These are phyloP conservation scores for Solanum stenotomum DNA, from an alignment of 257 asterid species.

Conservation along the genomic window DNA sequence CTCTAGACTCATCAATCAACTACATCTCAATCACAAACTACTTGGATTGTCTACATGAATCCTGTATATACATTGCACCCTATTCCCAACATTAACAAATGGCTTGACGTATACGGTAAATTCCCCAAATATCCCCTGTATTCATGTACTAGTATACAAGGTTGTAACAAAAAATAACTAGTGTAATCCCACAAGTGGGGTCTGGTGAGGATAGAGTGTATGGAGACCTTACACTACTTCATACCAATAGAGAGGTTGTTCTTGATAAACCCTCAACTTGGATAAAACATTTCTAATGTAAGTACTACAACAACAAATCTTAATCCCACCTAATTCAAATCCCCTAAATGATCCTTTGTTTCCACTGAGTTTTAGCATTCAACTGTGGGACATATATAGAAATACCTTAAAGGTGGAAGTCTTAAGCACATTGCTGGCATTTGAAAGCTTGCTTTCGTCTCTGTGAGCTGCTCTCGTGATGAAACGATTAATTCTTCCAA, in stretches of 20 bases:
- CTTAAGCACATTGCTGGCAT: not conserved
- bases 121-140: not conserved
- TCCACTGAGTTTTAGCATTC: not conserved
- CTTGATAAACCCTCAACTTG: not conserved
- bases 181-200: not conserved
- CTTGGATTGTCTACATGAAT: not conserved
- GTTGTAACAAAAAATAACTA: not conserved
- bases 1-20: not conserved
- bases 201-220: not conserved
- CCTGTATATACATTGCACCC: not conserved
- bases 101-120: not conserved
- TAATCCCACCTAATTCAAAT: not conserved
- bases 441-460: not conserved
- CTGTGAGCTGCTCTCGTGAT: not conserved
- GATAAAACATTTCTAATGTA: not conserved
- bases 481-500: constrained; percentile 1
- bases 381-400: not conserved
- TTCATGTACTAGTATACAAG: not conserved
- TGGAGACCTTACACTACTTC: not conserved
- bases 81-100: not conserved
- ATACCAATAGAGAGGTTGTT: not conserved
- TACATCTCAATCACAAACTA: not conserved
- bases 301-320: not conserved
- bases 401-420: not conserved
- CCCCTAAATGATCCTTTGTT: not conserved